Evolutionary conservation across 2,329 filamentous ascomycete genomes (phyloP), one percentile per base, ranked within the genome.

Genomic region (Pyricularia grisea): DNA sequence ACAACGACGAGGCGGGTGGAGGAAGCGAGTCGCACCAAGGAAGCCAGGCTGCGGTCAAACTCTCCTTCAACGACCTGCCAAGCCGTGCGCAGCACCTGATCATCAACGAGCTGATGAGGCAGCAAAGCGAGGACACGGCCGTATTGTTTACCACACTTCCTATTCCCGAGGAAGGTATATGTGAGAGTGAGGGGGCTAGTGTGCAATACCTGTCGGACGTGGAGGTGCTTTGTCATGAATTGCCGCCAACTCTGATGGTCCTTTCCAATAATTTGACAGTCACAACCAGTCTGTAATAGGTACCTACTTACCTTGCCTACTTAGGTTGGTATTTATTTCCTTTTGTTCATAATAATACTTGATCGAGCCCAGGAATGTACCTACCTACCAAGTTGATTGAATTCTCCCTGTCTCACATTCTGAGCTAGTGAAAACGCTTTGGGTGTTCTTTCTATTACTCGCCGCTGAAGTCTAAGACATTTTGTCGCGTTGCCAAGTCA

Each of bases 261-360:
- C 85, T 96, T 78, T 93, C 91, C 78, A 96, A 96, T 78, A 93
- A 89, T 74, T 93, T 96, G 90, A 96, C 92, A 20, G 92, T 96
- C 65, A 96, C 91, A 7, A 91, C 91, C 74, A 91, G 89, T 76
- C 78, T 92, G 71, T 92, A 74, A 73, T 27, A 12, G 10, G 20
- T n/a, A n/a, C n/a, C n/a, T n/a, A n/a, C n/a, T n/a, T n/a, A n/a
- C n/a, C n/a, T n/a, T n/a, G n/a, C n/a, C n/a, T n/a, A n/a, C n/a
- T n/a, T n/a, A n/a, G n/a, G n/a, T n/a, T n/a, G n/a, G n/a, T 58
- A 23, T 5, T 25, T 60, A 23, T 60, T 60, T 60, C 23, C 9
- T 60, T 58, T 55, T n/a, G n/a, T n/a, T n/a, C n/a, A n/a, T n/a
- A n/a, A 55, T 55, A 14, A 55, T 55, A n/a, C 12, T 12, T 17